Evolutionary conservation across 1,284 basidiomycete genomes (phyloP).

Genomic region (Entoloma clypeatum): DNA sequence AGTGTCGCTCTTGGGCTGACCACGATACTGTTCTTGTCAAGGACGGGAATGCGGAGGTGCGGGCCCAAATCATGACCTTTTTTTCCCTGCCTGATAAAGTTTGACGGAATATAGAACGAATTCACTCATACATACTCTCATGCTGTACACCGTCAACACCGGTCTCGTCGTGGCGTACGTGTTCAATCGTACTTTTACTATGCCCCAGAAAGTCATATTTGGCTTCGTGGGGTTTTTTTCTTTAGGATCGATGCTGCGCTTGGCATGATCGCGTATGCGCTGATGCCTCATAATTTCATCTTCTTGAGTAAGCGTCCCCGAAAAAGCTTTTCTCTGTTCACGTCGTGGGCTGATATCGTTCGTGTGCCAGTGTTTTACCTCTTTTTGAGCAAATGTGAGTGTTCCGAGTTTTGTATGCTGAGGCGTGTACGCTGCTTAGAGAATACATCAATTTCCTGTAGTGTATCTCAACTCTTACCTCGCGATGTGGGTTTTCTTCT

Average conservation of each 20-base stretch:
- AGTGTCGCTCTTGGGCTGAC: conserved; percentile 40
- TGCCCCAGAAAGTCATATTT: background rate
- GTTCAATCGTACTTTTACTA: background rate
- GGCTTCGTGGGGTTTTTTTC: background rate
- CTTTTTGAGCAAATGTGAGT: conserved; percentile 47
- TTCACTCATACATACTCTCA: conserved; percentile 38
- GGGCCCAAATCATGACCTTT: background rate
- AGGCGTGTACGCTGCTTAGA: background rate
- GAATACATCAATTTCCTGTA: conserved; percentile 8
- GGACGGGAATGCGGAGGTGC: conserved; percentile 41
- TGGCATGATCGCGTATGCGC: conserved; percentile 41
- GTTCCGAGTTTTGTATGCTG: background rate
- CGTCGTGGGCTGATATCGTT: background rate
- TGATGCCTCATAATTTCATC: conserved; percentile 48
- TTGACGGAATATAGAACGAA: conserved; percentile 32
- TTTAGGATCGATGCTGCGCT: conserved; percentile 42
- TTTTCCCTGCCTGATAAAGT: background rate
- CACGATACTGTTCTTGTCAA: conserved; percentile 36
- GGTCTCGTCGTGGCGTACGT: conserved; percentile 51
- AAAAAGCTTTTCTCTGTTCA: background rate
- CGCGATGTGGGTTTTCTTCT: conserved; percentile 24
- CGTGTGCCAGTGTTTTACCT: conserved; percentile 41
- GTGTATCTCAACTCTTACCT: conserved; percentile 32
- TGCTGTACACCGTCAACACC: conserved; percentile 45
- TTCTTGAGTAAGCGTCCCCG: conserved; percentile 36